Evolutionary conservation across 768 basidiomycete species (phyloP).

Genomic region (Mrakia gelida): DNA sequence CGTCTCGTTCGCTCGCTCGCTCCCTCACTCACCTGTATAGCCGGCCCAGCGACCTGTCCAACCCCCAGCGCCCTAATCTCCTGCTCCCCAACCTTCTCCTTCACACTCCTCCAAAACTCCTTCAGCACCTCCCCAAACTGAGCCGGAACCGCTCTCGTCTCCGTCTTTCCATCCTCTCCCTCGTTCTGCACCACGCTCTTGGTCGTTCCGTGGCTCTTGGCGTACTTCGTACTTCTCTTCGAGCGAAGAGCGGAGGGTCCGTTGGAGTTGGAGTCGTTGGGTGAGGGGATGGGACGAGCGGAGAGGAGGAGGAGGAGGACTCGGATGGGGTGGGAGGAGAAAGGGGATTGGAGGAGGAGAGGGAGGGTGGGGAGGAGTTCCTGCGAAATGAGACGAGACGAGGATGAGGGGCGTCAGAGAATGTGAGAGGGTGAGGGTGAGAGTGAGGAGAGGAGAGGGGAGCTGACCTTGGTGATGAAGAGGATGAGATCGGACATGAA

Average conservation of each 20-base stretch:
- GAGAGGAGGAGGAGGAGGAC: slow-evolving; percentile 72
- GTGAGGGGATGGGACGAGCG: slow-evolving; percentile 46
- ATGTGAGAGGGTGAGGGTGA: background rate
- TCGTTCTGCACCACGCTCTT: slow-evolving; percentile 60
- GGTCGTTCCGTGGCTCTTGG: slow-evolving; percentile 69
- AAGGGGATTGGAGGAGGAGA: slow-evolving; percentile 71
- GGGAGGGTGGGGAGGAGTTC: slow-evolving; percentile 65
- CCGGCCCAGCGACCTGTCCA: slow-evolving; percentile 58
- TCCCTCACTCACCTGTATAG: slow-evolving; percentile 38
- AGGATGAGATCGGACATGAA: slow-evolving; percentile 45
- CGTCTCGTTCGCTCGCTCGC: background rate
- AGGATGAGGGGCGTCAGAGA: no score
- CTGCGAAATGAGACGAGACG: no score
- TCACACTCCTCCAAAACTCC: slow-evolving; percentile 54
- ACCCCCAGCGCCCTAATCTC: slow-evolving; percentile 73
- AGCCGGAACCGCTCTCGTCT: slow-evolving; percentile 45
- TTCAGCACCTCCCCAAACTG: slow-evolving; percentile 52
- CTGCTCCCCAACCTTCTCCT: slow-evolving; percentile 58
- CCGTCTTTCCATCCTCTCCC: slow-evolving; percentile 41
- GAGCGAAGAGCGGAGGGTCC: slow-evolving; percentile 55
- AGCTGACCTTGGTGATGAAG: slow-evolving; percentile 45
- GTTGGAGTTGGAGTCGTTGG: slow-evolving; percentile 44
- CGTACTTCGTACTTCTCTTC: slow-evolving; percentile 59
- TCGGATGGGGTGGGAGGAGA: slow-evolving; percentile 85
- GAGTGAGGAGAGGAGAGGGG: background rate